Evolutionary conservation across 2,329 filamentous ascomycete genomes (phyloP).

Genomic region (Gaeumannomyces sp.): DNA sequence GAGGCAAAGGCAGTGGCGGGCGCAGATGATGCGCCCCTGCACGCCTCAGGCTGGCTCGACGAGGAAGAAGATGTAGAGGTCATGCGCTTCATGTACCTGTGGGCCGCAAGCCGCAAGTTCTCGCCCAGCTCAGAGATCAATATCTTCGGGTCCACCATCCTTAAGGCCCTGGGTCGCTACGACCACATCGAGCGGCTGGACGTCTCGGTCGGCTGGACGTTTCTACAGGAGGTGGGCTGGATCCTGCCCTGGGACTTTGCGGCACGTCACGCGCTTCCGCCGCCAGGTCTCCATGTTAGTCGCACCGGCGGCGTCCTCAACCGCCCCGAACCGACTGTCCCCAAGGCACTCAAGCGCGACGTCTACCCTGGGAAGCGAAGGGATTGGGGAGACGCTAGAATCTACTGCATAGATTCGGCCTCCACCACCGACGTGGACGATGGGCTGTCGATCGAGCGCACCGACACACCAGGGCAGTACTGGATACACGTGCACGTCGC

Average conservation of each 20-base stretch:
- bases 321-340: constrained; percentile 22
- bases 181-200: constrained; percentile 38
- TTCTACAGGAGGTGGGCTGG: constrained; percentile 70
- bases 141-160: constrained; percentile 56
- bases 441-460: constrained; percentile 63
- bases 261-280: constrained; percentile 52
- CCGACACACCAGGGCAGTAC: constrained; percentile 45
- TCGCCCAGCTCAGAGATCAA: constrained; percentile 45
- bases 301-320: constrained; percentile 34
- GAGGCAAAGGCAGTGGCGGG: not conserved
- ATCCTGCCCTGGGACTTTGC: constrained; percentile 66
- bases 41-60: not conserved
- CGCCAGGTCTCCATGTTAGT: constrained; percentile 41
- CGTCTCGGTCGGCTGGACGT: constrained; percentile 49
- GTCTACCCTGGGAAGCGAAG: constrained; percentile 44
- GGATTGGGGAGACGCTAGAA: constrained; percentile 51
- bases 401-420: constrained; percentile 68
- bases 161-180: constrained; percentile 59
- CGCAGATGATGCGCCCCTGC: not conserved
- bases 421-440: constrained; percentile 70
- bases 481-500: constrained; percentile 78
- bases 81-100: constrained; percentile 64
- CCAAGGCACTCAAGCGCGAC: constrained; percentile 32
- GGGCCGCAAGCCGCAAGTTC: constrained; percentile 54
- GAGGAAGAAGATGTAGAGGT: constrained; percentile 47